Conservation (phyloP, 352 stramenopile species). For the Aphanomyces astaci region DNA sequence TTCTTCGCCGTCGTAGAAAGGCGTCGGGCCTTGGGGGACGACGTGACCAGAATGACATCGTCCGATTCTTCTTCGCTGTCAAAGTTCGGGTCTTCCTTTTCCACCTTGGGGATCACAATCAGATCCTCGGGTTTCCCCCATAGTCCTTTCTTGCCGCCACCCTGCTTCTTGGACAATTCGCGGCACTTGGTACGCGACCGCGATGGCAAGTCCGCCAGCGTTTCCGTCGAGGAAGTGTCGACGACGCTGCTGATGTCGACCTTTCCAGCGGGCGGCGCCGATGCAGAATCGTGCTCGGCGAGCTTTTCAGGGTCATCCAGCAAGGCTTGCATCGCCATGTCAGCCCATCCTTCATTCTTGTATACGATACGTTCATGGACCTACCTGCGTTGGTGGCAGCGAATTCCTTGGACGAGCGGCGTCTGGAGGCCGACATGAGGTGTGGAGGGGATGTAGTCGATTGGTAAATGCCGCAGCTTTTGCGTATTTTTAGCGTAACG, state of each 20-base stretch:
- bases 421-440: constrained; percentile 19
- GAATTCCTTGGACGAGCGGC: constrained; percentile 14
- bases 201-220: constrained; percentile 36
- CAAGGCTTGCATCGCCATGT: background rate
- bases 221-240: background rate
- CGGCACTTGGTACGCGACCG: constrained; percentile 64
- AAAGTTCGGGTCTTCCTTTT: constrained; percentile 90
- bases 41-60: constrained; percentile 77
- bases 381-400: background rate
- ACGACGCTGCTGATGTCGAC: background rate
- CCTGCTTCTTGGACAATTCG: constrained; percentile 80
- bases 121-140: constrained; percentile 69
- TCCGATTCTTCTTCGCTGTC: constrained; percentile 86
- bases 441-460: background rate
- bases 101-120: constrained; percentile 55
- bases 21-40: constrained; percentile 27
- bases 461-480: background rate
- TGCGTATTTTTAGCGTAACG: background rate
- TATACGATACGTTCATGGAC: background rate
- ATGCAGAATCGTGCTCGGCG: background rate
- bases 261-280: background rate
- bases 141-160: constrained; percentile 75
- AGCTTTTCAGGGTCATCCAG: constrained; percentile 1
- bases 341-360: background rate
- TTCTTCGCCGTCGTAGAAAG: background rate